Evolutionary conservation across 2,329 filamentous ascomycete genomes (phyloP), one percentile per base, ranked within the genome.

Genomic region (Phyllosticta citrichinensis): DNA sequence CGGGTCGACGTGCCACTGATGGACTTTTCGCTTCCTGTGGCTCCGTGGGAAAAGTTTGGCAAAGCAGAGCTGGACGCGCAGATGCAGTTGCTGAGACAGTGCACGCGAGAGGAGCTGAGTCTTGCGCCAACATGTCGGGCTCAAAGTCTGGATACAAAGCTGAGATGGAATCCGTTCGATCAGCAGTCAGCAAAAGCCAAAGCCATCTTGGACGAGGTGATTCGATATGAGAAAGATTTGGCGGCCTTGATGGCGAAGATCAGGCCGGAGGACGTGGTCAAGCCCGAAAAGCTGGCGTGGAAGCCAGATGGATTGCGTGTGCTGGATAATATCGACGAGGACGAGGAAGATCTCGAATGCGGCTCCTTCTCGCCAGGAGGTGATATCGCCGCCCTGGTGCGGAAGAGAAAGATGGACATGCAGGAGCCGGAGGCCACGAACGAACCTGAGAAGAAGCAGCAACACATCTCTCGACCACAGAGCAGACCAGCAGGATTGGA

Each of bases 91-190:
- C 61, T 58, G 1, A 55, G 25, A 5, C 2, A 53, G 12, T 59
- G 61, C 19, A 24, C 12, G 6, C 22, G 66, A n/a, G 68, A 69
- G 40, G 65, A 72, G 24, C 62, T 73, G 27, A 71, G 63, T 54
- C 53, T 66, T 20, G 65, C 67, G 40, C 63, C 62, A 11, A 68
- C 67, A 5, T 83, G 67, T 62, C 74, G 74, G 3, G 62, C 74
- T 4, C 71, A 71, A 5, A 72, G 70, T 55, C 63, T 77, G 4
- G 73, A 80, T 35, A 67, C 71, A 27, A 68, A 71, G 2, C 64
- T 83, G 11, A 70, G 65, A 3, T 83, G 80, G 80, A 69, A 63
- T 25, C 77, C 80, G 2, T 81, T 83, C 59, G 71, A 75, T 2
- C 67, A 68, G 3, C 71, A 74, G n/a, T 65, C 77, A 1, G 73